Conservation (phyloP, 495 filamentous ascomycete species). For the Podospora anserina region DNA sequence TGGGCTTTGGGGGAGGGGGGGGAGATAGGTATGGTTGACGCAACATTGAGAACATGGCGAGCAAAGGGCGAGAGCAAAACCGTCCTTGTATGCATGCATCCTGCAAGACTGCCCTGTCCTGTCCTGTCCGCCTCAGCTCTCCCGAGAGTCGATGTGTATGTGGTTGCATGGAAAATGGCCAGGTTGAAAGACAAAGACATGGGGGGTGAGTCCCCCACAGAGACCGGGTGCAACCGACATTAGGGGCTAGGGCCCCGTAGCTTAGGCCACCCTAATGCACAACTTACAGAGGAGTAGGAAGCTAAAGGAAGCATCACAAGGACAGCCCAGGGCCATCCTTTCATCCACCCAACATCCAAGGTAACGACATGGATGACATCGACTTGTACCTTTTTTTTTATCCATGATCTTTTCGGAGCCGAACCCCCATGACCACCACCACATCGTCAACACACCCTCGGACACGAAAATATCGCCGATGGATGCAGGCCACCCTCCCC, state of each 20-base stretch:
- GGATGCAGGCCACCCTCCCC: not conserved
- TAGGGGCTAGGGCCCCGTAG: slow-evolving; percentile 3
- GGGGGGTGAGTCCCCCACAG: not conserved
- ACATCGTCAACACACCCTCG: not conserved
- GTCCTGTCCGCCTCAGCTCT: not conserved
- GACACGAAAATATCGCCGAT: not conserved
- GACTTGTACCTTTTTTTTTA: too few species aligned
- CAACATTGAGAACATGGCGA: slow-evolving; percentile 12
- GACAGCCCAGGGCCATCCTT: not conserved
- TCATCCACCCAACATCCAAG: not conserved
- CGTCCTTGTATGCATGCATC: not conserved
- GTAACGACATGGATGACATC: not conserved
- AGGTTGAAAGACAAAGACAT: too few species aligned
- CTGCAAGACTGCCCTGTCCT: not conserved
- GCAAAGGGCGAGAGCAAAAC: slow-evolving; percentile 4
- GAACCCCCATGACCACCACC: not conserved
- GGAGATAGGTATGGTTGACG: slow-evolving; percentile 10
- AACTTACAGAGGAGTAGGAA: not conserved
- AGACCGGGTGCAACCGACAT: slow-evolving; percentile 1
- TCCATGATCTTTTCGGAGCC: not conserved
- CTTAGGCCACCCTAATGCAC: not conserved
- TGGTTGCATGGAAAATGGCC: not conserved
- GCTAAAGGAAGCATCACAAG: not conserved
- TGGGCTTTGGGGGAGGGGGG: not conserved
- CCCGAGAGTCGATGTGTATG: not conserved